Conservation (phyloP, 1,284 basidiomycete genomes). For the Apiotrichum siamense region DNA sequence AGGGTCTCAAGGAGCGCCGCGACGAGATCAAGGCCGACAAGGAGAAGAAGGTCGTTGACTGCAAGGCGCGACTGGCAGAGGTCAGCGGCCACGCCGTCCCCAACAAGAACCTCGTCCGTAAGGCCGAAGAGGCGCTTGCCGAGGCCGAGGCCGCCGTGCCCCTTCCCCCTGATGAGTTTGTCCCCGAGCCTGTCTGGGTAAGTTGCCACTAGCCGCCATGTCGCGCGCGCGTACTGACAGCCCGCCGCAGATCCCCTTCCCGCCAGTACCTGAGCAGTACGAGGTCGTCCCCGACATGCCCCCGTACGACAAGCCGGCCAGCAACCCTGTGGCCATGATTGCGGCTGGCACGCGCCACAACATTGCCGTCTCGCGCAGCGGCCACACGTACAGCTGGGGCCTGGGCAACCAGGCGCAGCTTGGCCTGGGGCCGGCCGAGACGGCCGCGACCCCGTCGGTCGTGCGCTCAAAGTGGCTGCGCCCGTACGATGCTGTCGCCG, state of each 20-base stretch:
- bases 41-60: constrained; percentile 27
- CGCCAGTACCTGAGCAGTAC: constrained; percentile 49
- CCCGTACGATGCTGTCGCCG: constrained; percentile 46
- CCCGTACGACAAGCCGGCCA: constrained; percentile 44
- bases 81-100: constrained; percentile 21
- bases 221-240: constrained; percentile 6
- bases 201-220: too few species aligned
- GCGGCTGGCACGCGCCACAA: constrained; percentile 75
- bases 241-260: constrained; percentile 62
- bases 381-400: constrained; percentile 80
- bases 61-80: constrained; percentile 25
- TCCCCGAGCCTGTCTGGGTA: constrained; percentile 49
- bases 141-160: constrained; percentile 48
- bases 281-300: constrained; percentile 47
- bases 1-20: constrained; percentile 45
- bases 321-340: constrained; percentile 66
- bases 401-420: constrained; percentile 56
- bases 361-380: constrained; percentile 68
- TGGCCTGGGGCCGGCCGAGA: constrained; percentile 49
- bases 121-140: constrained; percentile 25
- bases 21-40: constrained; percentile 40
- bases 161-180: constrained; percentile 57
- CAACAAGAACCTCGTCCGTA: constrained; percentile 27
- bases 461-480: constrained; percentile 50
- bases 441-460: constrained; percentile 59